Conservation (phyloP, 345 rosid species). For the Pistacia atlantica region DNA sequence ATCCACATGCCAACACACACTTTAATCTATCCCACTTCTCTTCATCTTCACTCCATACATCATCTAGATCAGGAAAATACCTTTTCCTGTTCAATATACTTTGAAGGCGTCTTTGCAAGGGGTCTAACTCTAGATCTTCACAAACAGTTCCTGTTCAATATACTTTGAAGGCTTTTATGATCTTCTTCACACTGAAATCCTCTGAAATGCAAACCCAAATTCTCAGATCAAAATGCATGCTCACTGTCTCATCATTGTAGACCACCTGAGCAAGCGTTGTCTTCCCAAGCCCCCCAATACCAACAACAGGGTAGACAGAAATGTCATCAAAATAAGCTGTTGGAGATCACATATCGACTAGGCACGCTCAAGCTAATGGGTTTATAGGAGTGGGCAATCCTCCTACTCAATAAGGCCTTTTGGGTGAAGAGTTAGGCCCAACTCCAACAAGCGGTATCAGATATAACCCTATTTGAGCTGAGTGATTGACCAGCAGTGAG, state of each 20-base stretch:
- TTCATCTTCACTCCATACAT: slow-evolving; percentile 4
- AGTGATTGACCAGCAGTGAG: too few species aligned
- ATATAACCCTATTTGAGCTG: too few species aligned
- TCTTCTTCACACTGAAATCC: background rate
- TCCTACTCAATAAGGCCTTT: too few species aligned
- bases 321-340: background rate
- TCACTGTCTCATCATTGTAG: background rate
- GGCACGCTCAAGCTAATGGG: too few species aligned
- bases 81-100: background rate
- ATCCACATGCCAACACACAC: background rate
- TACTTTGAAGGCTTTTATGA: background rate
- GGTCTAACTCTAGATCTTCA: background rate
- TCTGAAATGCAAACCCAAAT: slow-evolving; percentile 11
- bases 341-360: too few species aligned
- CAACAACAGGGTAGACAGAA: background rate
- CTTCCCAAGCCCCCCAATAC: slow-evolving; percentile 9
- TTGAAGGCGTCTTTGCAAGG: background rate
- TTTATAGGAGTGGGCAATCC: too few species aligned
- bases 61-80: background rate
- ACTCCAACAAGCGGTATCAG: too few species aligned
- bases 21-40: slow-evolving; percentile 14
- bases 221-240: background rate
- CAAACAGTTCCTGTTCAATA: background rate
- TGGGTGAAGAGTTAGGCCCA: too few species aligned
- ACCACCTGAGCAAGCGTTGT: slow-evolving; percentile 13